Evolutionary conservation across 169 alveolate genomes (phyloP).

Genomic region (Cryptosporidium meleagridis): DNA sequence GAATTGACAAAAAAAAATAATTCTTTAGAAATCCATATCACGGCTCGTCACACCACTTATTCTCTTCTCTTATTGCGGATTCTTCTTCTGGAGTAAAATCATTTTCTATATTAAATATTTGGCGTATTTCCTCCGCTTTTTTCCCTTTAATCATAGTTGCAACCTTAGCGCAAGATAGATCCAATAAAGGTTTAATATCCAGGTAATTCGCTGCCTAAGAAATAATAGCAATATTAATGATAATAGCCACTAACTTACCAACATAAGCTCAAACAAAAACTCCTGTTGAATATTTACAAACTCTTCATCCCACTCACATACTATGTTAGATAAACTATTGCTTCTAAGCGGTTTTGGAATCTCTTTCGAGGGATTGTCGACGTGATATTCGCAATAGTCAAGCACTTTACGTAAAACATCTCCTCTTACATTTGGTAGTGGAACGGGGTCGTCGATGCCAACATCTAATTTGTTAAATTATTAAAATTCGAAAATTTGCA

Average conservation of each 20-base stretch:
- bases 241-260: constrained; percentile 75
- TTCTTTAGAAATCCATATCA: constrained; percentile 7
- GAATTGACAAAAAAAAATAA: not conserved
- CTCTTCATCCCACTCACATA: constrained; percentile 92
- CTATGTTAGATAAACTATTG: constrained; percentile 86
- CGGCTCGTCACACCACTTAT: constrained; percentile 95
- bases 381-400: constrained; percentile 92
- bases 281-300: constrained; percentile 93
- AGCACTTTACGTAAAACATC: constrained; percentile 88
- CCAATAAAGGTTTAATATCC: constrained; percentile 93
- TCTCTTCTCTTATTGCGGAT: constrained; percentile 93
- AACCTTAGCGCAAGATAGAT: constrained; percentile 93
- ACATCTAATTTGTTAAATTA: constrained; percentile 79
- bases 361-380: constrained; percentile 91
- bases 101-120: constrained; percentile 91
- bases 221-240: not conserved
- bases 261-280: constrained; percentile 89
- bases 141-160: constrained; percentile 95
- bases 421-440: constrained; percentile 92
- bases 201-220: constrained; percentile 93
- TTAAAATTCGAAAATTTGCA: not conserved
- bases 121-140: constrained; percentile 93
- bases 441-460: constrained; percentile 92
- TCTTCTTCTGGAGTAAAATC: constrained; percentile 97
- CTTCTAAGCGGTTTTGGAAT: constrained; percentile 94